Base-by-base conservation (phyloP, 495 filamentous ascomycete genomes). In the Parachaetomium inaequale region DNA sequence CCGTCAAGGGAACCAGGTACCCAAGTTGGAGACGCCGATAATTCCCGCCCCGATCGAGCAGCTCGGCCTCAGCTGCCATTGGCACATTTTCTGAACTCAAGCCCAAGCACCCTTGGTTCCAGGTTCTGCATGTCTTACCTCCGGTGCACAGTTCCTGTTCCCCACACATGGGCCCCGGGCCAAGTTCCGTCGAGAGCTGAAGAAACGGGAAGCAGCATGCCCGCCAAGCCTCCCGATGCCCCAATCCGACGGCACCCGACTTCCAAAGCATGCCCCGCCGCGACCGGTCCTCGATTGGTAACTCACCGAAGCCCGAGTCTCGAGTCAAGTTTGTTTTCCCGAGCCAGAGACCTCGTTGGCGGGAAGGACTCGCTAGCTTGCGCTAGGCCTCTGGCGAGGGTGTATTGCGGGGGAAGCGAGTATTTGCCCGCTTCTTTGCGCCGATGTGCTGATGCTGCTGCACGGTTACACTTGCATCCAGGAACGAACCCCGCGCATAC, bases 151-250 rank as follows among this genome's bases (percentile, higher is more conserved):
- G 52, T 28, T 40, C 28, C 50, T 2, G 7, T 57, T 31, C 6
- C 38, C 50, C 28, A 46, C 49, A 54, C 38, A 45, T 38, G 25
- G 29, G 25, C 10, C 58, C 58, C 45, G 56, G 43, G 31, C 52
- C 46, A 4, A 38, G 14, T 57, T 40, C 31, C 57, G 57, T 34
- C 36, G 36, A 28, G 12, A 51, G 25, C 36, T 45, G 34, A 52
- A 45, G 58, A 32, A 45, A 19, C 58, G 58, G 58, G 58, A 55
- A 36, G 8, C 38, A 26, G 49, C 58, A 61, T 55, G 34, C 40
- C n/a, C 28, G 42, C 55, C 42, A 47, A 47, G 40, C n/a, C 29
- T 46, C 10, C 26, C 42, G 55, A 14, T 29, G 5, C 17, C 55
- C 55, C 55, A 43, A 29, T 56, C 28, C 40, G n/a, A 17, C 42